Conservation (phyloP, 1,139 yeast species). For the Pichia norvegensis region DNA sequence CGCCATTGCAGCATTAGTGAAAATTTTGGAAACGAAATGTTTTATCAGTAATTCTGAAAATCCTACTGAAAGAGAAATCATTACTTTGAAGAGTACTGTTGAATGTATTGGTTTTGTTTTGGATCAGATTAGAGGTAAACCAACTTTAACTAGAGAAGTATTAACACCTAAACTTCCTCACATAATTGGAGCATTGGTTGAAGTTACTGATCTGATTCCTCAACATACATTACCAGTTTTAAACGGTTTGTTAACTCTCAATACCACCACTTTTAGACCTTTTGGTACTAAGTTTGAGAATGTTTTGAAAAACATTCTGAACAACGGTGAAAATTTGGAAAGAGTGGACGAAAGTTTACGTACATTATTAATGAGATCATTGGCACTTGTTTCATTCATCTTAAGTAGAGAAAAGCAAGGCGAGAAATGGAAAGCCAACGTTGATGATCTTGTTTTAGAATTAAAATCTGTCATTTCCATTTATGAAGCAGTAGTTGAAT, state of each 20-base stretch:
- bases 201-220: conserved; percentile 36
- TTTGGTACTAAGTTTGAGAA: conserved; percentile 54
- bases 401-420: conserved; percentile 44
- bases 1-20: conserved; percentile 48
- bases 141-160: conserved; percentile 75
- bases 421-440: conserved; percentile 32
- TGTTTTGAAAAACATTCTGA: conserved; percentile 34
- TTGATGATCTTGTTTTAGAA: conserved; percentile 35
- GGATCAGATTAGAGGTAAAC: conserved; percentile 64
- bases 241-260: conserved; percentile 42
- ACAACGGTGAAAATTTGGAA: conserved; percentile 20
- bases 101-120: conserved; percentile 43
- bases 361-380: conserved; percentile 38
- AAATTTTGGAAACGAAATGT: conserved; percentile 48
- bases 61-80: conserved; percentile 23
- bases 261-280: conserved; percentile 79
- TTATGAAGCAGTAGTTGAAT: conserved; percentile 50
- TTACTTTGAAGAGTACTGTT: conserved; percentile 32
- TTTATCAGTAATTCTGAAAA: conserved; percentile 33
- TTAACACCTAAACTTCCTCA: conserved; percentile 71
- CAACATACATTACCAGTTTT: conserved; percentile 41
- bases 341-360: conserved; percentile 32
- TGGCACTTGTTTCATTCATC: conserved; percentile 50
- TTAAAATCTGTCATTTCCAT: conserved; percentile 44
- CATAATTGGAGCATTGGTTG: conserved; percentile 50